Evolutionary conservation across 108 stramenopile genomes (phyloP), one percentile per base, ranked within the genome.

Genomic region (Mediolabrus comicus): DNA sequence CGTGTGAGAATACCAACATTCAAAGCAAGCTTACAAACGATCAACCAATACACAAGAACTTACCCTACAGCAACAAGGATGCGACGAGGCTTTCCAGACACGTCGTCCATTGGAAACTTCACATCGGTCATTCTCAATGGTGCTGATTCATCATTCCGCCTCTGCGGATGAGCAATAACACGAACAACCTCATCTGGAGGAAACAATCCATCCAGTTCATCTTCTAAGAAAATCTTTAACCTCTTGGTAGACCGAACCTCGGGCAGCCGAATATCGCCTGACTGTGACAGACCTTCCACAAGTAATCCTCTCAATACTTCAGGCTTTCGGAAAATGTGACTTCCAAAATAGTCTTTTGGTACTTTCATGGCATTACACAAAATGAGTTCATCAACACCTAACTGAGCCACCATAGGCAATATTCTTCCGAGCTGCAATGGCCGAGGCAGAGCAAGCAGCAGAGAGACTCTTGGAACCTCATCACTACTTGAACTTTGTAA

Each of bases 271-370:
- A 92, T 83, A 67, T 90, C 91, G 12, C 84, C 90, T 2, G 89
- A 81, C 59, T 92, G 88, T 52, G 88, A 82, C 11, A 94, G 72
- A 10, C 95, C 95, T 73, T 96, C 92, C 16, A 93, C 71, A 0
- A 96, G 60, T 30, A 79, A 63, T 39, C 80, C 79, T 30, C 80
- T 69, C 43, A 95, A 41, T 25, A 65, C 64, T 34, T 86, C 68
- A 14, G 88, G 89, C 59, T 87, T 79, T 35, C 93, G 84, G 52
- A 98, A 83, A 24, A 98, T 25, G 55, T 96, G 93, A 2, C 89
- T 88, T 26, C 97, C 97, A 69, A 96, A 98, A 74, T 98, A 98
- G 38, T 91, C 89, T 70, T 91, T 94, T 17, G 93, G 93, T 0
- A 96, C 96, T 67, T 95, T 91, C 30, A 51, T 33, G 0, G 91